A percentile compares a stretch with the other conserved stretches of the same genome.
Evolutionary conservation across 148 eudicot genomes (phyloP).

Genomic region (Persicaria tinctoria): DNA sequence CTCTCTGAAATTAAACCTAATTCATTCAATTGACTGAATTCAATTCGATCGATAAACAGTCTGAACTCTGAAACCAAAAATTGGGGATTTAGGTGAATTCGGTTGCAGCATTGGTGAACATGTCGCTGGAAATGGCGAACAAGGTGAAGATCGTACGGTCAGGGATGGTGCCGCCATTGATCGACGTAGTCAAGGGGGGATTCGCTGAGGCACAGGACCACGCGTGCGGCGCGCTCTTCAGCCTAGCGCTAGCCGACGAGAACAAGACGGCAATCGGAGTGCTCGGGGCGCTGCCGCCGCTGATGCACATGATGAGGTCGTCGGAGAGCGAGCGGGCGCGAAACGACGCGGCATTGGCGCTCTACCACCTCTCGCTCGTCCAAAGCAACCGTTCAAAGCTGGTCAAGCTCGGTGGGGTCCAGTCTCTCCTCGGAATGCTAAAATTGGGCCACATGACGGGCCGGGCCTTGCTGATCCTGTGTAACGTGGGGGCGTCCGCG

Average conservation of each 20-base stretch:
- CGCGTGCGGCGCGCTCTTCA: conserved; percentile 81
- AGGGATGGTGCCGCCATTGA: conserved; percentile 61
- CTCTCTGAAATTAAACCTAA: not conserved
- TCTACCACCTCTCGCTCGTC: conserved; percentile 69
- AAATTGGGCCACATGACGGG: conserved; percentile 48
- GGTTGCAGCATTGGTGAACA: conserved; percentile 67
- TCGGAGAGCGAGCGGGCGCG: conserved; percentile 52
- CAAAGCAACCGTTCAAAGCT: conserved; percentile 69
- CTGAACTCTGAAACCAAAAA: not conserved
- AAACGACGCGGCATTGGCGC: conserved; percentile 76
- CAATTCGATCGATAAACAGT: not conserved
- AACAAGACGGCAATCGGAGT: conserved; percentile 90
- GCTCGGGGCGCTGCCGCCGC: conserved; percentile 65
- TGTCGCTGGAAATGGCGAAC: conserved; percentile 63
- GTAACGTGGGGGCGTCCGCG: conserved; percentile 57
- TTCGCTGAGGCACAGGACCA: conserved; percentile 77
- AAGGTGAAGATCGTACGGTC: conserved; percentile 87
- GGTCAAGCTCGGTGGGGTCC: conserved; percentile 61
- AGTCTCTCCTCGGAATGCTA: conserved; percentile 48
- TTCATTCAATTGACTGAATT: not conserved
- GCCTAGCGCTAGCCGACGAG: conserved; percentile 67
- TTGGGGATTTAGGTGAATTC: conserved; percentile 48
- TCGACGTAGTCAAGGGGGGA: conserved; percentile 60
- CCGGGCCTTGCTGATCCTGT: conserved; percentile 51
- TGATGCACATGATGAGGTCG: conserved; percentile 55